Evolutionary conservation across 805 yeast species (phyloP).

Genomic region (Metschnikowia picachoensis): DNA sequence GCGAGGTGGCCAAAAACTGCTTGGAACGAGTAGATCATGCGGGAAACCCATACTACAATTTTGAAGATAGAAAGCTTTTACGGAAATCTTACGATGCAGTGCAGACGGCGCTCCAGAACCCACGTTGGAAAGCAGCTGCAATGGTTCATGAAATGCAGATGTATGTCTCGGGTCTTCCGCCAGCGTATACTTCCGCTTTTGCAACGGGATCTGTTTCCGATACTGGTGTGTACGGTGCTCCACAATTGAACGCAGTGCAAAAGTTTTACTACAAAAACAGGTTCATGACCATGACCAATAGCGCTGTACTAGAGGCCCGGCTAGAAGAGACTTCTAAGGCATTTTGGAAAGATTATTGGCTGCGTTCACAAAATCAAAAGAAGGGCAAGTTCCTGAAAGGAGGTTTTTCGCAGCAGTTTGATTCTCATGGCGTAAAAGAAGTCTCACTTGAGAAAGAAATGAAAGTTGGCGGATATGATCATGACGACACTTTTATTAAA

Average conservation of each 20-base stretch:
- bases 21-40: conserved; percentile 32
- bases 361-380: conserved; percentile 33
- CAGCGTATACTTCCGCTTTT: conserved; percentile 34
- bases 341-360: conserved; percentile 58
- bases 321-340: conserved; percentile 32
- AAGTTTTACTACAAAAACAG: conserved; percentile 52
- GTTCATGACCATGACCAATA: conserved; percentile 31
- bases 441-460: neutral
- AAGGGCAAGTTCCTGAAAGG: conserved; percentile 35
- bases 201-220: conserved; percentile 38
- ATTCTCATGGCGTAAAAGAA: neutral
- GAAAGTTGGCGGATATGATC: neutral
- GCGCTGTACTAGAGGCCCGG: conserved; percentile 25
- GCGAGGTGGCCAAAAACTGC: conserved; percentile 45
- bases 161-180: conserved; percentile 45
- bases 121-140: conserved; percentile 56
- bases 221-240: conserved; percentile 53
- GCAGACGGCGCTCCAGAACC: conserved; percentile 45
- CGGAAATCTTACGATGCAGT: conserved; percentile 44
- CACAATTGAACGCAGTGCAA: conserved; percentile 51
- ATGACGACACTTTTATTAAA: neutral
- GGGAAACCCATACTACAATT: conserved; percentile 25
- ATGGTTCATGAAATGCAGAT: conserved; percentile 65
- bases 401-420: conserved; percentile 20
- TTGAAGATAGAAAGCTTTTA: conserved; percentile 40